Percentiles rank a stretch among this genome's conserved stretches.
Evolutionary conservation across 306 rosid species (phyloP).

Genomic region (Corylus heterophylla): DNA sequence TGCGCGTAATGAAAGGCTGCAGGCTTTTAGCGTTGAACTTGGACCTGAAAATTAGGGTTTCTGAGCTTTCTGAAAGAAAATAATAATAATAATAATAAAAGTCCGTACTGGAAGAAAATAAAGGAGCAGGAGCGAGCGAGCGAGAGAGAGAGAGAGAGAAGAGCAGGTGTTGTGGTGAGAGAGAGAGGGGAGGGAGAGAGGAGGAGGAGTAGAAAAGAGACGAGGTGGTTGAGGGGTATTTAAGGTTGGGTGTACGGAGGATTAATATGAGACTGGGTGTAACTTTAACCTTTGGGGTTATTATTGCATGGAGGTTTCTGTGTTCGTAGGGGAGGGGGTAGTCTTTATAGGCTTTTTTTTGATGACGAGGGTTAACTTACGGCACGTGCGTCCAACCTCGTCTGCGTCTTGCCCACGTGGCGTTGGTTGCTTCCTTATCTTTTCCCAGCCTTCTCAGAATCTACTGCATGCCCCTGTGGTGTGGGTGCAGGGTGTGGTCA

Average conservation of each 20-base stretch:
- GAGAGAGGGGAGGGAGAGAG: background rate
- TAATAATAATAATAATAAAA: background rate
- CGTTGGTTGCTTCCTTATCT: conserved; percentile 25
- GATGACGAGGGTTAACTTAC: conserved; percentile 18
- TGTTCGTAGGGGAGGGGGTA: background rate
- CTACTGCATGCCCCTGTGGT: conserved; percentile 7
- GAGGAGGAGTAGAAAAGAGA: conserved; percentile 7
- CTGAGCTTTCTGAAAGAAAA: background rate
- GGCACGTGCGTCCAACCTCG: conserved; percentile 36
- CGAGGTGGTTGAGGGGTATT: conserved; percentile 62
- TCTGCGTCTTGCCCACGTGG: conserved; percentile 34
- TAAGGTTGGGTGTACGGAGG: conserved; percentile 44
- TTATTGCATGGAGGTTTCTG: background rate
- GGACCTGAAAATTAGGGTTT: conserved; percentile 45
- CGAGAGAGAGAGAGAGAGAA: background rate
- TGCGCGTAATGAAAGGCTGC: conserved; percentile 9
- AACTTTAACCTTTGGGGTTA: too few relatives aligned
- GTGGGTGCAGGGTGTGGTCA: too few relatives aligned
- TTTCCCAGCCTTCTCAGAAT: conserved; percentile 12
- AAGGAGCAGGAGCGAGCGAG: background rate
- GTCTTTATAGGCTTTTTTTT: background rate
- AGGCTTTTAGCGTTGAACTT: conserved; percentile 21
- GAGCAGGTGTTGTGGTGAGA: too few relatives aligned
- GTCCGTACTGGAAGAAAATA: conserved; percentile 12
- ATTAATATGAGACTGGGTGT: too few relatives aligned